Conservation (phyloP, 371 early-diverging fungal species). For the Thermomucor indicae-seudaticae region DNA sequence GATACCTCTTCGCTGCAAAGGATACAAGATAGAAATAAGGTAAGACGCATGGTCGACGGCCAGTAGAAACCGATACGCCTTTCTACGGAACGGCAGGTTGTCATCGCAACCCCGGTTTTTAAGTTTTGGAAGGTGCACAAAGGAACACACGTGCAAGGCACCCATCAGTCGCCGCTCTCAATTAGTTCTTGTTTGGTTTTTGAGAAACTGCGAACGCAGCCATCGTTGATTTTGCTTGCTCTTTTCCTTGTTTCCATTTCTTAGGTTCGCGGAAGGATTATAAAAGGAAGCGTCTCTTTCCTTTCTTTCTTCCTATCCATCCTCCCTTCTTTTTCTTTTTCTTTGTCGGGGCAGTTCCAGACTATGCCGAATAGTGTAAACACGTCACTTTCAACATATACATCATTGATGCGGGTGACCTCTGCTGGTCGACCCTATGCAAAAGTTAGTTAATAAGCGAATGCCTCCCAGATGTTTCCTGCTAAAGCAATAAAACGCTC, state of each 20-base stretch:
- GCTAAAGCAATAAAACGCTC: neutral
- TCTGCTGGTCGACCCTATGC: slow-evolving; percentile 25
- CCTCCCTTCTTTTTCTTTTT: neutral
- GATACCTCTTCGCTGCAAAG: no score
- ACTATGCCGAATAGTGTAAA: slow-evolving; percentile 6
- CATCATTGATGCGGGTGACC: slow-evolving; percentile 24
- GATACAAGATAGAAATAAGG: no score
- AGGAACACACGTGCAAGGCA: slow-evolving; percentile 1
- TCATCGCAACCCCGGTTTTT: no score
- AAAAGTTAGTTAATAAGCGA: slow-evolving; percentile 9
- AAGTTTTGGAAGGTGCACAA: neutral
- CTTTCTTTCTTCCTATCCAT: neutral
- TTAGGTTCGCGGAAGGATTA: no score
- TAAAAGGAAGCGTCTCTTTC: no score
- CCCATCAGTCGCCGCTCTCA: neutral
- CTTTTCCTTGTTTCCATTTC: neutral
- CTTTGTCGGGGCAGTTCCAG: neutral
- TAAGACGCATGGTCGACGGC: no score
- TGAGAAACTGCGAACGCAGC: no score
- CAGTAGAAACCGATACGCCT: no score
- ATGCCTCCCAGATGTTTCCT: neutral
- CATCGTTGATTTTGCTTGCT: neutral
- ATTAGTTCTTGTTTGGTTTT: slow-evolving; percentile 1
- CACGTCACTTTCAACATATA: slow-evolving; percentile 10
- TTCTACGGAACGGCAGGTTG: no score